Evolutionary conservation across 179 eudicot genomes (phyloP).

Genomic region (Beta macrorhiza): DNA sequence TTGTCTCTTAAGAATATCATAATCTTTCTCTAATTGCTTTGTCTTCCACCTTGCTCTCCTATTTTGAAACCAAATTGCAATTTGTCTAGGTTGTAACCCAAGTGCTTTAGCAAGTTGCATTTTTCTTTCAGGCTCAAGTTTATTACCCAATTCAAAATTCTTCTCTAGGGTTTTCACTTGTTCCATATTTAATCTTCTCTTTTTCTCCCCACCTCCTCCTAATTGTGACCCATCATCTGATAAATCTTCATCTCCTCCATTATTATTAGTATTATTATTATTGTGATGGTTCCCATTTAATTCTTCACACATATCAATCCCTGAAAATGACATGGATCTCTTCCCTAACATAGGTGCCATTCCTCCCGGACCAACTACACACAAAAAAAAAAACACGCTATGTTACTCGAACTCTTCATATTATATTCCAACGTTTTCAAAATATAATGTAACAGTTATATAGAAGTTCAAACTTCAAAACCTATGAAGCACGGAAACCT

Average conservation of each 20-base stretch:
- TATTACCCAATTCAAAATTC: constrained; percentile 79
- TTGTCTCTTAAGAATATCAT: constrained; percentile 75
- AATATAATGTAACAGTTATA: too few species aligned
- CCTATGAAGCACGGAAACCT: too few species aligned
- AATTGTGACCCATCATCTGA: constrained; percentile 86
- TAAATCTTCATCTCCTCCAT: constrained; percentile 59
- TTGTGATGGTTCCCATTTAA: constrained; percentile 13
- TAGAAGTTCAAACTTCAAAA: too few species aligned
- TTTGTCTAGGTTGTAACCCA: constrained; percentile 84
- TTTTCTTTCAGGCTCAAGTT: constrained; percentile 92
- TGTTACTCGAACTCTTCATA: constrained; percentile 20
- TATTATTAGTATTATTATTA: constrained; percentile 17
- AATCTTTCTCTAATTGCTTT: constrained; percentile 84
- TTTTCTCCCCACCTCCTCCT: constrained; percentile 75
- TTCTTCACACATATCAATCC: constrained; percentile 51
- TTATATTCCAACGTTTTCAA: neutral
- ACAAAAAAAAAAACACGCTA: neutral
- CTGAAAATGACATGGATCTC: constrained; percentile 86
- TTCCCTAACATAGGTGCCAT: constrained; percentile 65
- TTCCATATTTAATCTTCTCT: constrained; percentile 82
- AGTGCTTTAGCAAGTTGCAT: constrained; percentile 84
- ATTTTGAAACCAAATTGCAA: constrained; percentile 93
- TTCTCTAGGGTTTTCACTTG: constrained; percentile 90
- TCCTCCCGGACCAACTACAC: constrained; percentile 26
- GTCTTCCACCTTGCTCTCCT: constrained; percentile 94